Conservation (phyloP, 2,329 filamentous ascomycete species). For the Graphilbum fragrans region DNA sequence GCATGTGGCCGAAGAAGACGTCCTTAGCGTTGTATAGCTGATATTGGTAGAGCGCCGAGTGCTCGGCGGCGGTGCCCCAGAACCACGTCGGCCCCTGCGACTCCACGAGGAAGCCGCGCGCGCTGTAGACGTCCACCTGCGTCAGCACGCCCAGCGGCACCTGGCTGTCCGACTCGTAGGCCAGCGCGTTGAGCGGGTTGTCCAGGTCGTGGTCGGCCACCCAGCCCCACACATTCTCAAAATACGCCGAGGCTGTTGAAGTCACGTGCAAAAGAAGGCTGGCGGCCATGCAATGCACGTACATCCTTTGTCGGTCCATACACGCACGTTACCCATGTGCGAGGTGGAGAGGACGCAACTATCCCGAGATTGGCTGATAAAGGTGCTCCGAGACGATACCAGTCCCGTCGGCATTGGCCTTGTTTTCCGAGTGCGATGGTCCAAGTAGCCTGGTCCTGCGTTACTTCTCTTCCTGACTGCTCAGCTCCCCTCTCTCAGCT, state of each 20-base stretch:
- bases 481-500: too few species aligned
- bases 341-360: too few species aligned
- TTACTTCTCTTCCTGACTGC: too few species aligned
- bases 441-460: too few species aligned
- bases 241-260: conserved; percentile 28
- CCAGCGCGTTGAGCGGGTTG: not conserved
- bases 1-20: conserved; percentile 47
- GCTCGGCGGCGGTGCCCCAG: conserved; percentile 35
- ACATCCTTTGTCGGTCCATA: too few species aligned
- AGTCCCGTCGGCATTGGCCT: too few species aligned
- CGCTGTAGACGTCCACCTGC: not conserved
- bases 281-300: conserved; percentile 12
- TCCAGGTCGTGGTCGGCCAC: conserved; percentile 42
- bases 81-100: conserved; percentile 17
- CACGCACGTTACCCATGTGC: too few species aligned
- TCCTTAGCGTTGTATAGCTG: conserved; percentile 32
- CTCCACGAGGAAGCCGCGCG: conserved; percentile 22
- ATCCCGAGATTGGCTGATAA: too few species aligned
- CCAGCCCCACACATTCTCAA: conserved; percentile 49
- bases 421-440: too few species aligned
- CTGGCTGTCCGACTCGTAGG: conserved; percentile 6
- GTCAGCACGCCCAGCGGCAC: not conserved
- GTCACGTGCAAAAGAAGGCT: conserved; percentile 31
- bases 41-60: conserved; percentile 39
- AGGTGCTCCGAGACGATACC: too few species aligned